Evolutionary conservation across 345 rosid species (phyloP).

Genomic region (Rhodamnia rubescens): DNA sequence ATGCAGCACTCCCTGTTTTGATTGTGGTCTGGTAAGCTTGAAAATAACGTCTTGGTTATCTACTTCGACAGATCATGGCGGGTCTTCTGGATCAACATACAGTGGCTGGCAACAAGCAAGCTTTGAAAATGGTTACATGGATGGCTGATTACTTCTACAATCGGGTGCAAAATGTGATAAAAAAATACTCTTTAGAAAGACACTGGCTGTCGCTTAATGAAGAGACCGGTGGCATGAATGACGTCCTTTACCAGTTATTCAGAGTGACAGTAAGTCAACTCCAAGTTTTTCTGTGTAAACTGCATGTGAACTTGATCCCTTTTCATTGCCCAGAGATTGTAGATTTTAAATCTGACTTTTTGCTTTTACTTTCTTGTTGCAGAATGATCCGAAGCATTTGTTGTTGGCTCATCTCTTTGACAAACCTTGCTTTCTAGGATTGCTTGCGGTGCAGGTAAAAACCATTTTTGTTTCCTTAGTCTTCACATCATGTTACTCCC

Average conservation of each 20-base stretch:
- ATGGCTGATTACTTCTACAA: slow-evolving; percentile 81
- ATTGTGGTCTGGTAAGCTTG: neutral
- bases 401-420: slow-evolving; percentile 89
- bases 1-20: neutral
- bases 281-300: neutral
- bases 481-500: neutral
- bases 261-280: slow-evolving; percentile 40
- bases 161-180: slow-evolving; percentile 76
- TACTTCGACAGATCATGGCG: slow-evolving; percentile 57
- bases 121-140: slow-evolving; percentile 64
- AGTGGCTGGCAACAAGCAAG: slow-evolving; percentile 47
- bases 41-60: neutral
- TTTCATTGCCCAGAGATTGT: neutral
- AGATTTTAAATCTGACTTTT: slow-evolving; percentile 3
- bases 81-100: slow-evolving; percentile 83
- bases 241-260: slow-evolving; percentile 69
- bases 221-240: slow-evolving; percentile 98
- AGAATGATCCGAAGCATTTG: slow-evolving; percentile 80
- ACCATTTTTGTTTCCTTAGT: neutral
- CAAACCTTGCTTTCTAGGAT: slow-evolving; percentile 93
- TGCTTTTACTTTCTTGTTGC: slow-evolving; percentile 10
- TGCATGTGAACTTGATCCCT: neutral
- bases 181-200: slow-evolving; percentile 39
- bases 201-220: slow-evolving; percentile 79
- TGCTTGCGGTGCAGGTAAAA: slow-evolving; percentile 67